These are phyloP conservation scores for Phytophthora idaei DNA, from an alignment of 352 stramenopile species.

Conservation along the genomic window DNA sequence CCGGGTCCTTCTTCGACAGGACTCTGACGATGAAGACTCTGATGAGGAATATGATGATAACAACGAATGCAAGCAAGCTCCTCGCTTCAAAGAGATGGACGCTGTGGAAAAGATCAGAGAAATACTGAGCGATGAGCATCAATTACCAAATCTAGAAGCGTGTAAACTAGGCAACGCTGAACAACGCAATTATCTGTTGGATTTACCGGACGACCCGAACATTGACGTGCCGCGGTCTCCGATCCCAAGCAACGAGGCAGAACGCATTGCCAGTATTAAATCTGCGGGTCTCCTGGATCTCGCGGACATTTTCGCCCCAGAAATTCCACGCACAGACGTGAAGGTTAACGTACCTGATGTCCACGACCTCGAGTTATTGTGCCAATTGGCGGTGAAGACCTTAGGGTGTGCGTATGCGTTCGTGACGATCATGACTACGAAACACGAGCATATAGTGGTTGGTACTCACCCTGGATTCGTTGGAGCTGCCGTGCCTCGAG, in stretches of 20 bases:
- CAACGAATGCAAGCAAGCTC: background rate
- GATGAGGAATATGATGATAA: constrained; percentile 4
- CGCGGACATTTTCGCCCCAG: constrained; percentile 19
- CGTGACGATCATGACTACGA: constrained; percentile 52
- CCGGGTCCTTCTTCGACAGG: constrained; percentile 13
- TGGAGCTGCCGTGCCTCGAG: constrained; percentile 40
- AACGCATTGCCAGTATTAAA: constrained; percentile 25
- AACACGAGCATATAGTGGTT: constrained; percentile 47
- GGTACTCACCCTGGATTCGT: constrained; percentile 31
- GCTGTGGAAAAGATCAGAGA: constrained; percentile 9
- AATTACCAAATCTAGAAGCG: constrained; percentile 8
- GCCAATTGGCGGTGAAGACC: constrained; percentile 47
- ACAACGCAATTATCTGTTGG: constrained; percentile 22
- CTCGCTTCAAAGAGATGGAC: constrained; percentile 4
- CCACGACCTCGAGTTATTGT: constrained; percentile 59
- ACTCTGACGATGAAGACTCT: background rate
- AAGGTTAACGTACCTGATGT: constrained; percentile 24
- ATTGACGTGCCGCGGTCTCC: constrained; percentile 21
- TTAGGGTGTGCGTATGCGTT: constrained; percentile 51
- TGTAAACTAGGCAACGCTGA: constrained; percentile 28
- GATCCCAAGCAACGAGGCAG: constrained; percentile 30
- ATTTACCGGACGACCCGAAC: constrained; percentile 25
- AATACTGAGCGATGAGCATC: constrained; percentile 13
- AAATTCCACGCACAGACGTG: constrained; percentile 6
- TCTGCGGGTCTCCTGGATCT: constrained; percentile 14